A percentile compares a stretch with the other conserved stretches of the same genome.
Evolutionary conservation across 2,329 filamentous ascomycete species (phyloP).

Genomic region (Apiospora kogelbergensis): DNA sequence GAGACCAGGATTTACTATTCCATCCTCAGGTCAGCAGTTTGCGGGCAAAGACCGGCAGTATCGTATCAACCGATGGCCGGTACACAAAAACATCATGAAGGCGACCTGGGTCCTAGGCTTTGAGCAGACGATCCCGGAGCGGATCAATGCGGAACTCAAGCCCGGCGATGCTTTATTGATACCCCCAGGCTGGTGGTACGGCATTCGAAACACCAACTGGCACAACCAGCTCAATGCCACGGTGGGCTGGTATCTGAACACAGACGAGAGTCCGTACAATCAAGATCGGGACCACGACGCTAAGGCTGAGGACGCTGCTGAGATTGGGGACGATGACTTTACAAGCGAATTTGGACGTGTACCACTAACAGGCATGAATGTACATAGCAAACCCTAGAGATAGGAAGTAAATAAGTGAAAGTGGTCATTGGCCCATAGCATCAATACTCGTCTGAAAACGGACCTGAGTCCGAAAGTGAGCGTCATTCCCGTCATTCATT

Average conservation of each 20-base stretch:
- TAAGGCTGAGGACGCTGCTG: no score
- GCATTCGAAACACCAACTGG: constrained; percentile 15
- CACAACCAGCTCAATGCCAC: constrained; percentile 15
- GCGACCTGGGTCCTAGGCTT: constrained; percentile 14
- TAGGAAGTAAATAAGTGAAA: not conserved
- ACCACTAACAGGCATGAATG: not conserved
- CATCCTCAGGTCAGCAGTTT: not conserved
- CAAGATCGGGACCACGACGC: not conserved
- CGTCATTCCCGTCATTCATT: not conserved
- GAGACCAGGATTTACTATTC: constrained; percentile 11
- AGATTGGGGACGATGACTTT: no score
- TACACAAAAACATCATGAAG: not conserved
- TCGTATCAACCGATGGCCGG: not conserved
- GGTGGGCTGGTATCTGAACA: constrained; percentile 17
- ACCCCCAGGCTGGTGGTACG: constrained; percentile 19
- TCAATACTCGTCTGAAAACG: not conserved
- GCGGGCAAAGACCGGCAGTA: not conserved
- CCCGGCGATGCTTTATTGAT: constrained; percentile 12
- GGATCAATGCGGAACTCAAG: constrained; percentile 12
- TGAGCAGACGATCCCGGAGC: constrained; percentile 13
- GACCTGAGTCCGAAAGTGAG: not conserved
- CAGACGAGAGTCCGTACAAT: not conserved
- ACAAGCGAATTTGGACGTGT: not conserved
- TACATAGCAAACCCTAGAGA: not conserved
- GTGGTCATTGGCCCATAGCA: not conserved